A percentile compares a stretch with the other conserved stretches of the same genome.
Evolutionary conservation across 768 basidiomycete species (phyloP).

Genomic region (Suillus sp.): DNA sequence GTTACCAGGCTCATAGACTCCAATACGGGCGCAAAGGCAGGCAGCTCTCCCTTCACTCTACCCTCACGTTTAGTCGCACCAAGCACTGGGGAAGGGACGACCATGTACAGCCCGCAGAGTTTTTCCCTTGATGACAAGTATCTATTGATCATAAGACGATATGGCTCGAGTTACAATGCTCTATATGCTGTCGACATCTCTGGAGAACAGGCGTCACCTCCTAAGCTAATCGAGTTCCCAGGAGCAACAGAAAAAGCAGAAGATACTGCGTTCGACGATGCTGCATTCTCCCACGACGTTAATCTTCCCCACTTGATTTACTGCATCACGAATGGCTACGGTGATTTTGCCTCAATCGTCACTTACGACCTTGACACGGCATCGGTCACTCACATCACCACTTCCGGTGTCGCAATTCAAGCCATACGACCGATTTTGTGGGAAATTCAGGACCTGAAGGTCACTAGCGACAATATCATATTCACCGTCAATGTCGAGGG

Average conservation of each 20-base stretch:
- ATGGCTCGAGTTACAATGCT: slow-evolving; percentile 31
- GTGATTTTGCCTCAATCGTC: slow-evolving; percentile 41
- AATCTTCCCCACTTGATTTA: slow-evolving; percentile 34
- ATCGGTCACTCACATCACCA: slow-evolving; percentile 40
- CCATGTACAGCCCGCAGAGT: slow-evolving; percentile 34
- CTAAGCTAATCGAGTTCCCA: slow-evolving; percentile 38
- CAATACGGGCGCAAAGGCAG: slow-evolving; percentile 30
- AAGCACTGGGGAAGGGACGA: slow-evolving; percentile 31
- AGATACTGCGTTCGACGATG: slow-evolving; percentile 21
- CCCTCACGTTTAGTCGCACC: slow-evolving; percentile 39
- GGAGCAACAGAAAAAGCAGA: slow-evolving; percentile 35
- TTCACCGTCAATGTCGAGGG: slow-evolving; percentile 44
- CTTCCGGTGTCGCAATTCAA: slow-evolving; percentile 33
- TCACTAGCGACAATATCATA: slow-evolving; percentile 32
- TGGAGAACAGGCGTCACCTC: slow-evolving; percentile 22
- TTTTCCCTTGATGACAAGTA: slow-evolving; percentile 43
- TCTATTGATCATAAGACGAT: slow-evolving; percentile 34
- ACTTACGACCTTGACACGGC: slow-evolving; percentile 34
- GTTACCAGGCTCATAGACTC: slow-evolving; percentile 34
- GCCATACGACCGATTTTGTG: slow-evolving; percentile 40
- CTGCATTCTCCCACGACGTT: slow-evolving; percentile 36
- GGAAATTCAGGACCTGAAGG: slow-evolving; percentile 30
- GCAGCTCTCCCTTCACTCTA: slow-evolving; percentile 34
- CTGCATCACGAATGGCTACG: slow-evolving; percentile 39
- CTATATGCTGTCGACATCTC: slow-evolving; percentile 39